Evolutionary conservation across 768 basidiomycete species (phyloP), one percentile per base, ranked within the genome.

Genomic region (Hysterangium stoloniferum): DNA sequence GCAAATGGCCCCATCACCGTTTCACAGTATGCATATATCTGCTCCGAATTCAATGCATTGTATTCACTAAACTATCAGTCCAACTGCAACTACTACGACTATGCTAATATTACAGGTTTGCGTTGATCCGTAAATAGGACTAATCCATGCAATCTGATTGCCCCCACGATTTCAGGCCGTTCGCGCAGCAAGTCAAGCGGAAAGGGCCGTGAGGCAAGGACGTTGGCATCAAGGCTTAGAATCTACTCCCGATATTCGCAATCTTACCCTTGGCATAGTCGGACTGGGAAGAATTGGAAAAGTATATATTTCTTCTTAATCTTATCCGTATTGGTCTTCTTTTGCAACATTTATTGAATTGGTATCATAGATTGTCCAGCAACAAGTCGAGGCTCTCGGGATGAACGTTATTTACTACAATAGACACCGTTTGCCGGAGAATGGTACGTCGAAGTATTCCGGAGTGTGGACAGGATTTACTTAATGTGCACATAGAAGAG

Each of bases 261-360:
- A 46, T 34, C 24, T 40, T 27, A 42, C 57, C 40, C 49, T 68
- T 48, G 67, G 67, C 19, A 64, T 68, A 41, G 53, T 68, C 20
- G 67, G 67, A 11, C 56, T 68, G 53, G 67, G 67, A 24, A 62
- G 58, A 34, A 68, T 68, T 38, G 67, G 67, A n/a, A 57, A 52
- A 56, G 58, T 59, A 28, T n/a, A 53, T 40, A 22, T 9, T 13
- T 19, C 31, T n/a, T 19, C n/a, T 40, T 11, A 19, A n/a, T n/a
- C 5, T n/a, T 7, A 37, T 20, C n/a, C n/a, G n/a, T n/a, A n/a
- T n/a, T n/a, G n/a, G n/a, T n/a, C n/a, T n/a, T n/a, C n/a, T n/a
- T n/a, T n/a, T n/a, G n/a, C n/a, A n/a, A n/a, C 22, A 12, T 22
- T 41, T 41, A 12, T 11, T 41, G 6, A 40, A 11, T 40, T 41